Percentiles rank a stretch among this genome's conserved stretches.
Evolutionary conservation across 228 moss, liverwort and hornwort genomes (phyloP).

Genomic region (Sphagnum fallax): DNA sequence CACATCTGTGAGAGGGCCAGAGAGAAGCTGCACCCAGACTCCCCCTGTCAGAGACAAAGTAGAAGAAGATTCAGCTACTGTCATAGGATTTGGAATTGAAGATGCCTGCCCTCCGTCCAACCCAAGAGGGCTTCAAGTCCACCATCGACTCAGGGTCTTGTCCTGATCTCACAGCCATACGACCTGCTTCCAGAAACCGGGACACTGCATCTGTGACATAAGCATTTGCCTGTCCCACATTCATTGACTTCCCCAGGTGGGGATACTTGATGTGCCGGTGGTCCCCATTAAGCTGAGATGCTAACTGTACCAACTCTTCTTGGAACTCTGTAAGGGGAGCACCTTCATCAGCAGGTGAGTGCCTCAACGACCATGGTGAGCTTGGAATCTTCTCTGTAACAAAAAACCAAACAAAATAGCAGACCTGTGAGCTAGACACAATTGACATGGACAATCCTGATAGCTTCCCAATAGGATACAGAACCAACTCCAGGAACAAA

Average conservation of each 20-base stretch:
- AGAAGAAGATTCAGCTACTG: slow-evolving; percentile 19
- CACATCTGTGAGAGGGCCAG: too few species aligned
- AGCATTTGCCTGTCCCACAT: slow-evolving; percentile 48
- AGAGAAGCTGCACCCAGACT: too few species aligned
- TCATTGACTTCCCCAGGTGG: slow-evolving; percentile 49
- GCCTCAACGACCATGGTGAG: slow-evolving; percentile 59
- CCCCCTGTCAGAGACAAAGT: too few species aligned
- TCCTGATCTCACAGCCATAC: slow-evolving; percentile 40
- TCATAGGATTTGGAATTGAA: slow-evolving; percentile 16
- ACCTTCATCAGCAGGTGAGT: slow-evolving; percentile 49
- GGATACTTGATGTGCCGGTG: slow-evolving; percentile 43
- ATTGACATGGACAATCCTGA: too few species aligned
- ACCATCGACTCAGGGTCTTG: slow-evolving; percentile 43
- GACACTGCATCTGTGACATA: slow-evolving; percentile 41
- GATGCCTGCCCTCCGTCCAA: slow-evolving; percentile 17
- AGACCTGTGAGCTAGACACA: too few species aligned
- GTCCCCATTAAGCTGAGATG: slow-evolving; percentile 63
- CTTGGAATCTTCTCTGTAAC: slow-evolving; percentile 57
- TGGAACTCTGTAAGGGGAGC: slow-evolving; percentile 62
- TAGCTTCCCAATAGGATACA: too few species aligned
- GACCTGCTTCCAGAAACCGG: slow-evolving; percentile 48
- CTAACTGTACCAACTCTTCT: slow-evolving; percentile 60
- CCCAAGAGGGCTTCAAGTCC: slow-evolving; percentile 29
- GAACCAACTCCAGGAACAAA: too few species aligned
- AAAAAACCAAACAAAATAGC: too few species aligned